A percentile compares a stretch with the other conserved stretches of the same genome.
Conservation (phyloP, 495 filamentous ascomycete species). For the Xanthoparmelia taractica region DNA sequence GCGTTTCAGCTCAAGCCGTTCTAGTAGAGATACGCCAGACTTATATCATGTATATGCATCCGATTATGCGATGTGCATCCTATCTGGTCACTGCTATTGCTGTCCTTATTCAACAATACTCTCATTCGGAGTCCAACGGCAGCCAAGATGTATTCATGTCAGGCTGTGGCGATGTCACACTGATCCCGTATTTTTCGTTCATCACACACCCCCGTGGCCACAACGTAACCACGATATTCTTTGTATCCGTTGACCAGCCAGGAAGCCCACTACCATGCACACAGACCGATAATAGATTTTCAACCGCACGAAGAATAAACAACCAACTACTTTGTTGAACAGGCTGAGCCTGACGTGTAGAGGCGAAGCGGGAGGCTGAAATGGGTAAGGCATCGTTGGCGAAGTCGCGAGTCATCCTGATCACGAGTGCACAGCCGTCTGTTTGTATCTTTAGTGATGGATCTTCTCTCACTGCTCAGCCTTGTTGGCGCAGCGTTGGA, state of each 20-base stretch:
- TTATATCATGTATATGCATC: neutral
- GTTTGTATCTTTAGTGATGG: neutral
- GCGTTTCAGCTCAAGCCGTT: neutral
- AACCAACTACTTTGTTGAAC: neutral
- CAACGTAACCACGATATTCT: conserved; percentile 4
- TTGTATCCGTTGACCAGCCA: conserved; percentile 6
- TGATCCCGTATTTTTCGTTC: conserved; percentile 1
- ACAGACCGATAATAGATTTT: conserved; percentile 3
- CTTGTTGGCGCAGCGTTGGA: neutral
- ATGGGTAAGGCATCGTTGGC: neutral
- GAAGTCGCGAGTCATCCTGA: conserved; percentile 14
- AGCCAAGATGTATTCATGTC: neutral
- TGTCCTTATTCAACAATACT: neutral
- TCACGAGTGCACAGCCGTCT: neutral
- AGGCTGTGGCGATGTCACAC: neutral
- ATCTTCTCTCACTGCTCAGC: too few relatives aligned
- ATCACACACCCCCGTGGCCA: conserved; percentile 9
- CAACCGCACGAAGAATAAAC: neutral
- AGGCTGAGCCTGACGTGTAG: neutral
- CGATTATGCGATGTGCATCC: neutral
- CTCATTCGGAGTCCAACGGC: neutral
- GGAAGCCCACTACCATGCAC: neutral
- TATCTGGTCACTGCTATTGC: neutral
- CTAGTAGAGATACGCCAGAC: neutral
- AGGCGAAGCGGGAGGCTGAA: neutral